Conservation (phyloP, 1,284 basidiomycete species). For the Fistulina hepatica region DNA sequence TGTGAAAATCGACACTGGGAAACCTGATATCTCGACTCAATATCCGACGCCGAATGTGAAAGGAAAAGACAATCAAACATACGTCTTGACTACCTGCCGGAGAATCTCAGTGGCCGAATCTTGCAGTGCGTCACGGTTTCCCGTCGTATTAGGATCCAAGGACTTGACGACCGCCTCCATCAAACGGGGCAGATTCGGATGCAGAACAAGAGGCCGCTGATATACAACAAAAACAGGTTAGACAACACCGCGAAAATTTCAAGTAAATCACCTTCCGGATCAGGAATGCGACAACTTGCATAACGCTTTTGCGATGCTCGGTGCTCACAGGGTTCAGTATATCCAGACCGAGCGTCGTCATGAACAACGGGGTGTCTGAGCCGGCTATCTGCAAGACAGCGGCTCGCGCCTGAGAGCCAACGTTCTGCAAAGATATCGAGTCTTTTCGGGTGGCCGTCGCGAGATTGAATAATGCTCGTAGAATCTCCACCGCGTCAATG, state of each 20-base stretch:
- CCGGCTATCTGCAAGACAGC: conserved; percentile 82
- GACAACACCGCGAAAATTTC: neutral
- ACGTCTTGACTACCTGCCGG: conserved; percentile 84
- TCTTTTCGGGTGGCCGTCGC: conserved; percentile 69
- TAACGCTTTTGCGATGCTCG: conserved; percentile 77
- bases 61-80: conserved; percentile 20
- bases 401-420: conserved; percentile 58
- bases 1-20: conserved; percentile 87
- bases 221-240: neutral
- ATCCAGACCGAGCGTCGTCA: conserved; percentile 89
- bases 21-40: conserved; percentile 43
- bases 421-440: conserved; percentile 47
- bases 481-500: conserved; percentile 81
- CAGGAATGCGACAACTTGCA: conserved; percentile 91
- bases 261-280: conserved; percentile 65
- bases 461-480: conserved; percentile 77
- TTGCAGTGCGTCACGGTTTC: conserved; percentile 77
- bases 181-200: conserved; percentile 77
- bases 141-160: conserved; percentile 81
- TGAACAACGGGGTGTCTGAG: conserved; percentile 82
- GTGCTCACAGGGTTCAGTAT: conserved; percentile 73
- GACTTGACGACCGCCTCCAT: conserved; percentile 97
- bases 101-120: conserved; percentile 91
- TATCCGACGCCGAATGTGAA: neutral
- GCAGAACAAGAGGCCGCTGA: conserved; percentile 77